Evolutionary conservation across 176 grass and related monocot species (phyloP).

Genomic region (Carex cristatella): DNA sequence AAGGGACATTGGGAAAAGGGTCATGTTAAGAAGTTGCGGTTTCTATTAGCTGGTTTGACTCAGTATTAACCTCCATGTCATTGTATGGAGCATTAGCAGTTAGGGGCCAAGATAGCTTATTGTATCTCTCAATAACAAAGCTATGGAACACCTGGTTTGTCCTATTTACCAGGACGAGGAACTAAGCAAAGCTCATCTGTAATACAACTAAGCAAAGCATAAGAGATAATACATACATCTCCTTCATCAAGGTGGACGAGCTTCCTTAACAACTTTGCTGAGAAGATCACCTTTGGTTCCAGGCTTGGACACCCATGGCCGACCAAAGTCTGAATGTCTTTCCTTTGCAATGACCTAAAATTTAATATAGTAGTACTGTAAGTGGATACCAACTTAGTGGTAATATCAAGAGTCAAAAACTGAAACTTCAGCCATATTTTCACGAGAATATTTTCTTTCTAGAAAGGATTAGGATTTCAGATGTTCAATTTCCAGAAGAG

Average conservation of each 20-base stretch:
- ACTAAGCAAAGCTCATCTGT: background rate
- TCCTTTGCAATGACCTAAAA: slow-evolving; percentile 67
- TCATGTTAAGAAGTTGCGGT: background rate
- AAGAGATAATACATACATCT: slow-evolving; percentile 71
- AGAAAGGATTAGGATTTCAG: background rate
- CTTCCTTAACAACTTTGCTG: slow-evolving; percentile 88
- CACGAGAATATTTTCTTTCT: background rate
- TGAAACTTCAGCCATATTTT: background rate
- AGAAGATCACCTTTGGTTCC: slow-evolving; percentile 80
- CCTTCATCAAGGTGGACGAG: slow-evolving; percentile 92
- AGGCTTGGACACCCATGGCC: slow-evolving; percentile 80
- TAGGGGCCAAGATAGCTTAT: background rate
- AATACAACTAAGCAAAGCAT: background rate
- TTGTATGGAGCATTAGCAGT: background rate
- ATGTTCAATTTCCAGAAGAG: background rate
- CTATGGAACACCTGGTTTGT: background rate
- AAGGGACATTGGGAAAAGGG: background rate
- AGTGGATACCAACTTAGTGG: background rate
- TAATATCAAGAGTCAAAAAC: background rate
- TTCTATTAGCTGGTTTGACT: background rate
- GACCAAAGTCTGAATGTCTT: slow-evolving; percentile 86
- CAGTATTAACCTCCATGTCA: background rate
- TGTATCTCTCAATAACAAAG: background rate
- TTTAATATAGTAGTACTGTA: background rate
- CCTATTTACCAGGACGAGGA: background rate